Base-by-base conservation (phyloP, 129 eudicot species). In the Saposhnikovia divaricata region DNA sequence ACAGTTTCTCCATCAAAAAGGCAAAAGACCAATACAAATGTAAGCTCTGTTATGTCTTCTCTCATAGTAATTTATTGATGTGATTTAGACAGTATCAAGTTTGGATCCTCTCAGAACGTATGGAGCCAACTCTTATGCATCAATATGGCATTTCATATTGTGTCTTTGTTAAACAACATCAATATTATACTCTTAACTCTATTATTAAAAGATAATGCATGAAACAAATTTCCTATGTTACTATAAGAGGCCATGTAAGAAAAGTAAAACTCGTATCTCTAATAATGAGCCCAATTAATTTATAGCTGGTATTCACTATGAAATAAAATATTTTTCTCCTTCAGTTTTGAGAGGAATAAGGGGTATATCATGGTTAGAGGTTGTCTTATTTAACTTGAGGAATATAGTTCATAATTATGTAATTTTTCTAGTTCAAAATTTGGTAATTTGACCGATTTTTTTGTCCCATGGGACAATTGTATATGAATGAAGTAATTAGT, bases 1-100 rank as follows among this genome's bases (percentile, higher is more conserved):
- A 84, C 82, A 6, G 83, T 76, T 23, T 90, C 93, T 66, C 87
- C 89, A 2, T 77, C 83, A 28, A 96, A 96, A 86, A 86, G 85
- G 84, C 97, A 86, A 47, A 92, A 90, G 86, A 87, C 81, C 34
- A 39, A 77, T 46, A 19, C 68, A 28, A 75, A 86, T 61, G 98
- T 90, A 87, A 89, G 90, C 47, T 82, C 69, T 65, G 72, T 6
- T 23, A 46, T 74, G 38, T 25, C n/a, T 37, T 73, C 48, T 31
- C 6, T 23, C 28, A 43, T 9, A 3, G 1, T 73, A 43, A 44
- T 3, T 1, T 72, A 23, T 9, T 73, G 13, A n/a, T 19, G 6
- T 21, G 47, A 40, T 8, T 59, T 59, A 23, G 34, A 23, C 31
- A 59, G 34, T n/a, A n/a, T 59, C 34, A n/a, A 59, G n/a, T 23